Base-by-base conservation (phyloP, 2,329 filamentous ascomycete species). In the Immersiporthe knoxdaviesiana region DNA sequence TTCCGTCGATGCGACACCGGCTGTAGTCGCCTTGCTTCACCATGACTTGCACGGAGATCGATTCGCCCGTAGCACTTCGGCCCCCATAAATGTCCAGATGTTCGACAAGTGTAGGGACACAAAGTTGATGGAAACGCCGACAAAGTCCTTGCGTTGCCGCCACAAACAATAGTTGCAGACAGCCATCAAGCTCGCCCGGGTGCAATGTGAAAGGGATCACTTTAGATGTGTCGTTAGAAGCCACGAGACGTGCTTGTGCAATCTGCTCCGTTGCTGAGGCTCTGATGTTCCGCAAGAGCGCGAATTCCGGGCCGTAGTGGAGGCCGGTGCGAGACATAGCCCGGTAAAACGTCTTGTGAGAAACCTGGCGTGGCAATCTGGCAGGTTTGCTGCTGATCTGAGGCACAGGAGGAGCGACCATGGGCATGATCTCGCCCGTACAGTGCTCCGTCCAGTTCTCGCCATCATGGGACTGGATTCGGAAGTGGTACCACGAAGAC, bases 381-480 rank as follows among this genome's bases (percentile, higher is more conserved):
- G 14, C 11, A 1, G 59, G 21, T 8, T 16, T 8, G 6, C 21
- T 62, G 37, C 7, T 12, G 8, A 3, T 24, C 16, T 37, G 10
- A 27, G 39, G 39, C 39, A 41, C 39, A 62, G 18, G 14, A 16
- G 7, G 12, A 16, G 12, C 7, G 35, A 12, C 39, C 39, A 41
- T 41, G 8, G 39, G 39, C 39, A 41, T 41, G 39, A 41, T 41
- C 39, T 41, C 39, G 8, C 39, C 76, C 18, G 59, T 59, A 65
- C 74, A 76, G 64, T 78, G 76, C 68, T 75, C 76, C 0, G 65
- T 76, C 77, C 77, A 79, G 3, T 62, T 41, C 3, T 61, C 61
- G 5, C 72, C 73, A 62, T 75, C 74, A 50, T 73, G 71, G 0
- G 77, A 78, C 10, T 70, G 64, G 61, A 79, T 71, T 1, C 67